These are phyloP conservation scores for Podospora didyma DNA, from an alignment of 495 filamentous ascomycete genomes.

Conservation along the genomic window DNA sequence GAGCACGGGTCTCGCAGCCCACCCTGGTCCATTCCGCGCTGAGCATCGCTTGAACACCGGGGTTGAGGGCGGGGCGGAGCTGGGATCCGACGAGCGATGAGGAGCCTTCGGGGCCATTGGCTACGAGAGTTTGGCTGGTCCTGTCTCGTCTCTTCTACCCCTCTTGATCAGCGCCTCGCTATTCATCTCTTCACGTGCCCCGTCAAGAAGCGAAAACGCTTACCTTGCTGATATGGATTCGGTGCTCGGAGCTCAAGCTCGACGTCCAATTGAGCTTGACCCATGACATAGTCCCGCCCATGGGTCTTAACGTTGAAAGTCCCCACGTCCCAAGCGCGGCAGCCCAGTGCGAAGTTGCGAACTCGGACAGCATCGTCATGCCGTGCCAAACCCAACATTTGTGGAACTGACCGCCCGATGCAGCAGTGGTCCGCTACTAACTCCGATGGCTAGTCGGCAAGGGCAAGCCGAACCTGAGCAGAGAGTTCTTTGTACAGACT, in stretches of 20 bases:
- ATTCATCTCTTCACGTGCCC: not conserved
- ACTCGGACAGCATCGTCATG: no score
- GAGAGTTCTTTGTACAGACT: no score
- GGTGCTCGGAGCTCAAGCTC: not conserved
- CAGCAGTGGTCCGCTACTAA: not conserved
- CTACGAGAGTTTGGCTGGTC: not conserved
- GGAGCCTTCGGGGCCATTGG: not conserved
- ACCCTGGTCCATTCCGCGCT: not conserved
- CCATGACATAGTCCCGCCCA: not conserved
- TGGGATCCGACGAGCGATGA: not conserved
- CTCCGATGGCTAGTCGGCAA: no score
- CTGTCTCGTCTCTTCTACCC: no score
- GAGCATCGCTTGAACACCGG: not conserved
- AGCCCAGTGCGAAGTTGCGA: no score
- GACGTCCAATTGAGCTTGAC: not conserved
- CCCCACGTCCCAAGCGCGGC: no score
- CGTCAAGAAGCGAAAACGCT: not conserved
- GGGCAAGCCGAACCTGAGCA: no score
- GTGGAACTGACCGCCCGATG: not conserved
- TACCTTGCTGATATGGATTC: not conserved
- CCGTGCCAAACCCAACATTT: not conserved
- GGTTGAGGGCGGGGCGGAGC: conserved; percentile 2
- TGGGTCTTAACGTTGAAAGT: no score
- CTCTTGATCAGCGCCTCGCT: no score
- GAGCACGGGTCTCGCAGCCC: not conserved